These are phyloP conservation scores for Artemisia annua DNA, from an alignment of 129 eudicot genomes.

Conservation along the genomic window DNA sequence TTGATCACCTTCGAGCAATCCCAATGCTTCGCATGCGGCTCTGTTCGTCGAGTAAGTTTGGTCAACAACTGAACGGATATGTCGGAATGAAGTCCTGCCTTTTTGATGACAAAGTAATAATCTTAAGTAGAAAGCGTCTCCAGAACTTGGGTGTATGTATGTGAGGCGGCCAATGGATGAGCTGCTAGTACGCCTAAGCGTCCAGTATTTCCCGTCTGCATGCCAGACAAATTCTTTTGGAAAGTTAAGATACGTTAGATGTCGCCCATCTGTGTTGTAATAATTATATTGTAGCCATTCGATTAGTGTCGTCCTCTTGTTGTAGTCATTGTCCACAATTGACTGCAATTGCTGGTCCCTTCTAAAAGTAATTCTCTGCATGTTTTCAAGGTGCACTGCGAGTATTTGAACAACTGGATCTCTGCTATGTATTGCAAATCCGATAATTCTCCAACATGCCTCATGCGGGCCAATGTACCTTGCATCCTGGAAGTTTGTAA, in stretches of 20 bases:
- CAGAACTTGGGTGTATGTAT: not conserved
- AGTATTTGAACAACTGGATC: constrained; percentile 2
- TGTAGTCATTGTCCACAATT: not conserved
- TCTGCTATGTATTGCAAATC: not conserved
- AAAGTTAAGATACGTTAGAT: not conserved
- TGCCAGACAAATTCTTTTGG: not conserved
- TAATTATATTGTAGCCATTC: not conserved
- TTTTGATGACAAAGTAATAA: not conserved
- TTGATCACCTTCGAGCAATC: not conserved
- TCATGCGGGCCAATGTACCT: not conserved
- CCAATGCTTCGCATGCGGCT: not conserved
- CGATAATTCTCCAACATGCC: too few relatives aligned
- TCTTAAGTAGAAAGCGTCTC: not conserved
- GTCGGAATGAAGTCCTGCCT: not conserved
- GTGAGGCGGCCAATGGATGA: not conserved
- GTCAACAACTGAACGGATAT: not conserved
- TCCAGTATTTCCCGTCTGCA: too few relatives aligned
- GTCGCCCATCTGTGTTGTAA: not conserved
- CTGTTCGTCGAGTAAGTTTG: not conserved
- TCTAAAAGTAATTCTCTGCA: not conserved
- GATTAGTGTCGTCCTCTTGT: not conserved
- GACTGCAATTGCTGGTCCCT: not conserved
- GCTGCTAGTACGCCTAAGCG: not conserved
- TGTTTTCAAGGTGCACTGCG: constrained; percentile 10
- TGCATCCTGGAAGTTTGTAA: not conserved